These are phyloP conservation scores for Grosmannia huntii DNA, from an alignment of 2,329 filamentous ascomycete genomes.

Conservation along the genomic window DNA sequence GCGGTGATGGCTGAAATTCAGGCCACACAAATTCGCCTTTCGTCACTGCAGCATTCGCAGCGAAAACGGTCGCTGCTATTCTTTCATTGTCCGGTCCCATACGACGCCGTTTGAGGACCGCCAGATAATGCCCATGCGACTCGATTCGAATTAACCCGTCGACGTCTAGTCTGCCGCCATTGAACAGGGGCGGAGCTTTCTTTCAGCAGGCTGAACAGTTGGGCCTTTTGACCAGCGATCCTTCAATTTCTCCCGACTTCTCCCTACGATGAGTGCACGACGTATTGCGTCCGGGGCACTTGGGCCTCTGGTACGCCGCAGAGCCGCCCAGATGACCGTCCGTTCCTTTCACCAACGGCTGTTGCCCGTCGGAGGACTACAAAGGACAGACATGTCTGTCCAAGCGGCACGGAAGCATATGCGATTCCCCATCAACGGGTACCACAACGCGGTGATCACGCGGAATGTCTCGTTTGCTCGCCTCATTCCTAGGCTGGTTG, in stretches of 20 bases:
- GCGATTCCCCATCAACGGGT: constrained; percentile 71
- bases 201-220: background rate
- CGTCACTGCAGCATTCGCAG: background rate
- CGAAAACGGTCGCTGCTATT: background rate
- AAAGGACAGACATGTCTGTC: constrained; percentile 47
- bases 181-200: background rate
- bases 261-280: constrained; percentile 52
- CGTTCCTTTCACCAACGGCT: constrained; percentile 51
- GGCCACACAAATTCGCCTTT: background rate
- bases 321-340: constrained; percentile 32
- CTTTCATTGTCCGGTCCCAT: background rate
- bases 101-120: background rate
- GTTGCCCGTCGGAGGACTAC: constrained; percentile 53
- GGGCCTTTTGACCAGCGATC: background rate
- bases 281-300: constrained; percentile 61
- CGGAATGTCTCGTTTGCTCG: constrained; percentile 53
- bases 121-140: background rate
- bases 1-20: constrained; percentile 1
- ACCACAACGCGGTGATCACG: constrained; percentile 63
- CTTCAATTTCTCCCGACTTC: background rate
- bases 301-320: constrained; percentile 48
- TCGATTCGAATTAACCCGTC: background rate
- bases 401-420: constrained; percentile 49
- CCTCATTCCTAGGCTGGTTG: constrained; percentile 71
- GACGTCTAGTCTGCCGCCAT: background rate